Base-by-base conservation (phyloP, 1,139 yeast species). In the Candida glucosophila region DNA sequence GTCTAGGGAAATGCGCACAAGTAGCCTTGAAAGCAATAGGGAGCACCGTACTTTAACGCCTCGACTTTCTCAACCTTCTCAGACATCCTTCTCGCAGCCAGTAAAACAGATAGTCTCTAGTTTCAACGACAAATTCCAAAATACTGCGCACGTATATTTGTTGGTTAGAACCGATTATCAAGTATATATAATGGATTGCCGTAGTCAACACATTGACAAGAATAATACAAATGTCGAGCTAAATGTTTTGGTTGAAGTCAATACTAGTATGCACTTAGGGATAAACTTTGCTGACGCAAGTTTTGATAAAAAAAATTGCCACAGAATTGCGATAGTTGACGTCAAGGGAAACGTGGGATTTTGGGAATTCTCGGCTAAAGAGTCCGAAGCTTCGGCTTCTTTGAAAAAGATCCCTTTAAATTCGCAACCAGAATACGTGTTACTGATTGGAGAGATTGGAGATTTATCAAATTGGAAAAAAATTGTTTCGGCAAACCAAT, bases 391-490 rank as follows among this genome's bases (percentile, higher is more conserved):
- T n/a, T n/a, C n/a, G n/a, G n/a, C n/a, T n/a, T n/a, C n/a, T n/a
- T 24, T 8, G 20, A 32, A 13, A 35, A 36, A 15, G 29, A 29
- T 19, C 25, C 29, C 14, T 13, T 22, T 3, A 24, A 10, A 19
- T 13, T 7, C 9, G 12, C 13, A 19, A 19, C 13, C 9, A 8
- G 12, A 19, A 8, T 8, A 10, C 13, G 12, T 8, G 21, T 19
- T 38, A n/a, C 23, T 56, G 2, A 45, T 64, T 6, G 47, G 55
- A 28, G 72, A 69, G 31, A 54, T 65, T 1, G 49, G 54, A 2
- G 82, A 75, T 29, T 40, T 73, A 2, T 77, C 86, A 0, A 55
- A 55, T 23, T 77, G 80, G 68, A 69, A 67, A 33, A 57, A 58
- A 30, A 47, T 74, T 1, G 32, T 47, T 5, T 75, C 81, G 78